Evolutionary conservation across 2,329 filamentous ascomycete genomes (phyloP).

Genomic region (Fusarium bulbicola): DNA sequence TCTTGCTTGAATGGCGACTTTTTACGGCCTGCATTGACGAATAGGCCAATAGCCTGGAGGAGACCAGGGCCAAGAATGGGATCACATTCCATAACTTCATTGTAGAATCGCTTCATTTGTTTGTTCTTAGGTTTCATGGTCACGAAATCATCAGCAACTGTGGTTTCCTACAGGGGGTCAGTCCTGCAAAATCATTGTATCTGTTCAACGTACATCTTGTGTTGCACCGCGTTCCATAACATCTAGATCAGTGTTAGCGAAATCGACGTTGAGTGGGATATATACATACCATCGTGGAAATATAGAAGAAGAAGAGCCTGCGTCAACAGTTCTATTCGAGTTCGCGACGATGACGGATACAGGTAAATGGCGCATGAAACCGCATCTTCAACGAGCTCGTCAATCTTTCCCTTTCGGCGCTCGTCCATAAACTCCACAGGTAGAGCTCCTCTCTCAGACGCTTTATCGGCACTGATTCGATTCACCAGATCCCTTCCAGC

Average conservation of each 20-base stretch:
- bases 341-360: slow-evolving; percentile 12
- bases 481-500: slow-evolving; percentile 1
- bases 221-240: slow-evolving; percentile 21
- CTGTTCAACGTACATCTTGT: not conserved
- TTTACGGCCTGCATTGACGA: slow-evolving; percentile 8
- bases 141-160: slow-evolving; percentile 13
- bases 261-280: accelerated
- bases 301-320: slow-evolving; percentile 13
- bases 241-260: not conserved
- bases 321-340: slow-evolving; percentile 6
- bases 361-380: slow-evolving; percentile 14
- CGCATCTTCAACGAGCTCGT: slow-evolving; percentile 21
- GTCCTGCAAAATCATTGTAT: not conserved
- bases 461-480: slow-evolving; percentile 12
- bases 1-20: slow-evolving; percentile 23
- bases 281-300: slow-evolving; percentile 13
- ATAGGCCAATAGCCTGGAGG: not conserved
- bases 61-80: slow-evolving; percentile 10
- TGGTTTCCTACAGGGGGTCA: slow-evolving; percentile 2
- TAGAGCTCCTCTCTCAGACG: not conserved
- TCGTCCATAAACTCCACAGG: slow-evolving; percentile 17
- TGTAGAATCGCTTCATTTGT: slow-evolving; percentile 2
- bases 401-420: slow-evolving; percentile 14
- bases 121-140: slow-evolving; percentile 12
- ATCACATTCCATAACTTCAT: slow-evolving; percentile 1